Base-by-base conservation (phyloP, 2,329 filamentous ascomycete species). In the Dothideomycetes sp. region DNA sequence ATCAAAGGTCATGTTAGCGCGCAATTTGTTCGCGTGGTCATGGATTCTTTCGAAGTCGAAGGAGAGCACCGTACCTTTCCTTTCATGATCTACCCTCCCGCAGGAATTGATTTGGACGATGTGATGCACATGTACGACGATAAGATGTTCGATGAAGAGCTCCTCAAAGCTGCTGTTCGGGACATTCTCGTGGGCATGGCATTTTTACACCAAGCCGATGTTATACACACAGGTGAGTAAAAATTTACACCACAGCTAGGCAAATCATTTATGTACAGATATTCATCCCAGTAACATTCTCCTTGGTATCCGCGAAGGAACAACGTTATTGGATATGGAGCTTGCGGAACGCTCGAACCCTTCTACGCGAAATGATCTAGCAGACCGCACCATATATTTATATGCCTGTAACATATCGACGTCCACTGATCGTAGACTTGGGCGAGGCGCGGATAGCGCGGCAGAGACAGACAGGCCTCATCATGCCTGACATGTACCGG, bases 101-200 rank as follows among this genome's bases (percentile, higher is more conserved):
- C 65, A 0, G 61, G 61, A 4, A 61, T 63, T 51, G 64, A 54
- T 40, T 42, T 66, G 8, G 50, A 49, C 15, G 56, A 58, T 29
- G 46, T 65, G 2, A 50, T 57, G 33, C 50, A 58, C n/a, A 38
- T 54, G 32, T 53, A 38, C 11, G 29, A 42, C 8, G 39, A 40
- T 31, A 12, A 37, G 19, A 16, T 29, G 2, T 42, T 50, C 16
- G 31, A 36, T 4, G 35, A 42, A 14, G 41, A 45, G 35, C 5
- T 43, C n/a, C n/a, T n/a, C n/a, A n/a, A n/a, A n/a, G n/a, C n/a
- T n/a, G n/a, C n/a, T n/a, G n/a, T n/a, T n/a, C n/a, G n/a, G n/a
- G n/a, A n/a, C n/a, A n/a, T 34, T 17, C 5, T 34, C 5, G 10
- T 34, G n/a, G 31, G 31, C 4, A 9, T 34, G 11, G 31, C 17